Evolutionary conservation across 371 early-diverging fungal species (phyloP).

Genomic region (Gilbertella persicaria): DNA sequence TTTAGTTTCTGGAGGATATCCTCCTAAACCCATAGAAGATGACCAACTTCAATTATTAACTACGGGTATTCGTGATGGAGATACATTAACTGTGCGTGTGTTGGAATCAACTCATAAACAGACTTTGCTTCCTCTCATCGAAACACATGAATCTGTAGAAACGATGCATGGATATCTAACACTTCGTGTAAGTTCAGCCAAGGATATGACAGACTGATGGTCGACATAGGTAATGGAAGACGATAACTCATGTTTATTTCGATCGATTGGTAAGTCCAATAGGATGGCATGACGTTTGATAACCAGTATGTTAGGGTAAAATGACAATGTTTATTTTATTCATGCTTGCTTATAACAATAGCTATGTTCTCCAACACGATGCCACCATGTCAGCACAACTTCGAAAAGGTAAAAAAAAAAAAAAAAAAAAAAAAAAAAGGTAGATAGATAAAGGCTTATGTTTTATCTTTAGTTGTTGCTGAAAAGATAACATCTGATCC

Average conservation of each 20-base stretch:
- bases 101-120: background rate
- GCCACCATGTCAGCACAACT: conserved; percentile 23
- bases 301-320: conserved; percentile 1
- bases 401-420: conserved; percentile 35
- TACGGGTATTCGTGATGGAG: conserved; percentile 37
- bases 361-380: conserved; percentile 41
- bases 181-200: conserved; percentile 12
- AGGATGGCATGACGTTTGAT: no score
- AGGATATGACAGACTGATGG: background rate
- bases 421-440: background rate
- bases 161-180: conserved; percentile 10
- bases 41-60: conserved; percentile 13
- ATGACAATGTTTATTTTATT: no score
- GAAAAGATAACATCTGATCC: conserved; percentile 17
- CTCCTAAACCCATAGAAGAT: conserved; percentile 33
- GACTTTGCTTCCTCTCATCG: conserved; percentile 6
- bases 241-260: conserved; percentile 60
- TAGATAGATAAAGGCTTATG: background rate
- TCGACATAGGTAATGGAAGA: conserved; percentile 45
- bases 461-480: conserved; percentile 10
- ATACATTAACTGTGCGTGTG: conserved; percentile 33
- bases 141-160: conserved; percentile 12
- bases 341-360: background rate
- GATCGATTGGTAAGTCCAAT: conserved; percentile 42
- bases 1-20: conserved; percentile 49